A percentile compares a stretch with the other conserved stretches of the same genome.
Evolutionary conservation across 179 eudicot genomes (phyloP).

Genomic region (Spinacia oleracea): DNA sequence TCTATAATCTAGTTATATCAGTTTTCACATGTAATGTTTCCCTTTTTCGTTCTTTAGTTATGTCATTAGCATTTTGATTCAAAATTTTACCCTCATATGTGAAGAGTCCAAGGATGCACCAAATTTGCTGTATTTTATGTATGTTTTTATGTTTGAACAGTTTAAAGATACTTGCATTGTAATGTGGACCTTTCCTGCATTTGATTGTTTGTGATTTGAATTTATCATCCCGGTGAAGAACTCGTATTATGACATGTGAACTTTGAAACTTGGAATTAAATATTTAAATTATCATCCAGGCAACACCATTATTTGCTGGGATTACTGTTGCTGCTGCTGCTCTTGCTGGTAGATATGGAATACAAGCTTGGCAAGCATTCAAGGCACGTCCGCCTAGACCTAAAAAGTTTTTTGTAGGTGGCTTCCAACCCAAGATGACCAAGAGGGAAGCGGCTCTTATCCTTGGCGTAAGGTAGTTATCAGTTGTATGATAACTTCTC

Average conservation of each 20-base stretch:
- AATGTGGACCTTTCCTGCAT: not conserved
- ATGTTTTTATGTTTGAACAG: not conserved
- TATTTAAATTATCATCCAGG: conserved; percentile 49
- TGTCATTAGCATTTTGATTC: not conserved
- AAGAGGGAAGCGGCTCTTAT: conserved; percentile 56
- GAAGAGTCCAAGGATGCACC: not conserved
- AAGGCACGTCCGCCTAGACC: conserved; percentile 48
- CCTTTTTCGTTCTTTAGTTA: not conserved
- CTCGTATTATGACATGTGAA: not conserved
- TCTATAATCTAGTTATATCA: not conserved
- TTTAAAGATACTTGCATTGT: not conserved
- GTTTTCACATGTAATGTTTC: not conserved
- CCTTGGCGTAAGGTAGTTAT: conserved; percentile 46
- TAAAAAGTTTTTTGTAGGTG: conserved; percentile 49
- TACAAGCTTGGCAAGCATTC: conserved; percentile 55
- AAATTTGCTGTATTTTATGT: not conserved
- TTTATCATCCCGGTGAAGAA: not conserved
- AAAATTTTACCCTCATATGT: not conserved
- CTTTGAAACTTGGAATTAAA: conserved; percentile 33
- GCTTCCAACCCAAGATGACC: conserved; percentile 51
- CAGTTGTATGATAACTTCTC: not conserved
- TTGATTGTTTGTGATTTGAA: not conserved
- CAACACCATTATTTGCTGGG: conserved; percentile 49
- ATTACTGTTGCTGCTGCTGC: conserved; percentile 53
- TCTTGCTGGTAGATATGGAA: conserved; percentile 53